These are phyloP conservation scores for Epichloe elymi DNA, from an alignment of 2,329 filamentous ascomycete genomes.

Conservation along the genomic window DNA sequence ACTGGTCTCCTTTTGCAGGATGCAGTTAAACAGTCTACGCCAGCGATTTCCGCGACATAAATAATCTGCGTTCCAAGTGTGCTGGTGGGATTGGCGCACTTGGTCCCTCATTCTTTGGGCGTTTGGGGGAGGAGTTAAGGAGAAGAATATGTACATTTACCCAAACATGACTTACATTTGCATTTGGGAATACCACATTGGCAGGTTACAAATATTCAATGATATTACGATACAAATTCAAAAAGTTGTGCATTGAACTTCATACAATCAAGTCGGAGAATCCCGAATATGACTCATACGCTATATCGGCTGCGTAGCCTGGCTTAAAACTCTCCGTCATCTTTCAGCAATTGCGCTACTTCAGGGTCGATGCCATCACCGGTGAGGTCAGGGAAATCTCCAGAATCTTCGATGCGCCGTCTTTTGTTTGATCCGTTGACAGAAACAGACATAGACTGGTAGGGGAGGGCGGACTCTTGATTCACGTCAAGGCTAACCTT, in stretches of 20 bases:
- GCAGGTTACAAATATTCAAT: no score
- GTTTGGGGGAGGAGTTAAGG: no score
- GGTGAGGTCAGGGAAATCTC: conserved; percentile 41
- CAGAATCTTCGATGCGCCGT: conserved; percentile 36
- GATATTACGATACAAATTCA: background rate
- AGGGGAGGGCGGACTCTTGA: conserved; percentile 28
- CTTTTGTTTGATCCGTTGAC: conserved; percentile 44
- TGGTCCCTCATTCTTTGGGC: no score
- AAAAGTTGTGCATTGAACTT: background rate
- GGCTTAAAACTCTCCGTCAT: conserved; percentile 15
- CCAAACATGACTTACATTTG: no score
- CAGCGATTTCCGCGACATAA: no score
- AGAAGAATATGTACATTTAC: no score
- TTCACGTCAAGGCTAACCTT: conserved; percentile 27
- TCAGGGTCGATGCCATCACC: conserved; percentile 45
- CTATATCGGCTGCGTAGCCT: background rate
- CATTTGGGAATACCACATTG: no score
- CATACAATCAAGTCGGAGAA: no score
- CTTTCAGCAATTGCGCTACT: conserved; percentile 41
- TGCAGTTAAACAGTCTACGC: no score
- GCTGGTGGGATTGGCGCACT: no score
- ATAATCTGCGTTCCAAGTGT: no score
- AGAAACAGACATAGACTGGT: conserved; percentile 35
- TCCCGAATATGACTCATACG: background rate
- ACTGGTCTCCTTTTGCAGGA: no score